phyloP scores from a whole-genome alignment of 805 yeast species.

The Zygoascus flipseniorum region DNA sequence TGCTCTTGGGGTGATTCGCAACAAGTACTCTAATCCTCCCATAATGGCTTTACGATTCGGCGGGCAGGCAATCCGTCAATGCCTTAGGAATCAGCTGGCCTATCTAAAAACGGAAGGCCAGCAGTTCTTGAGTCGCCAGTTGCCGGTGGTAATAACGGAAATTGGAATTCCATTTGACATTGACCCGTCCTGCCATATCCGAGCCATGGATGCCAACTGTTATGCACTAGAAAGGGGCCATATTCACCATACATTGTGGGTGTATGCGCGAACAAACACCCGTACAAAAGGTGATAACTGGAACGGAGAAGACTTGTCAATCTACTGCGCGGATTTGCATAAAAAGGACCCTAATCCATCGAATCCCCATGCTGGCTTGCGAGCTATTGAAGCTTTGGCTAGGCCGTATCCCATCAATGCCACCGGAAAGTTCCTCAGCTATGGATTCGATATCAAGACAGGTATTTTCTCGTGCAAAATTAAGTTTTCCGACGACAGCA shows the following conservation, averaged over 20 bases:
- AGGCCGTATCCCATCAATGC: constrained; percentile 59
- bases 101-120: constrained; percentile 57
- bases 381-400: constrained; percentile 59
- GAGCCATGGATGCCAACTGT: constrained; percentile 73
- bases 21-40: constrained; percentile 56
- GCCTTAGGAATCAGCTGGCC: constrained; percentile 54
- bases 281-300: constrained; percentile 84
- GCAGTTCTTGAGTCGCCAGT: constrained; percentile 44
- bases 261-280: constrained; percentile 59
- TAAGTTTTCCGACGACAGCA: neutral
- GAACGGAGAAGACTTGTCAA: constrained; percentile 88
- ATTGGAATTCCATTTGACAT: constrained; percentile 94
- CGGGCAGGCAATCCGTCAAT: constrained; percentile 61
- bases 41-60: constrained; percentile 62
- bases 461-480: constrained; percentile 10
- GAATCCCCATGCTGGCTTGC: constrained; percentile 12
- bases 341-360: constrained; percentile 1
- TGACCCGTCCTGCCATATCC: constrained; percentile 70
- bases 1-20: constrained; percentile 75
- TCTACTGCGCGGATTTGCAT: constrained; percentile 62
- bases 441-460: constrained; percentile 14
- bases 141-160: constrained; percentile 77
- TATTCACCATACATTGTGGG: constrained; percentile 75
- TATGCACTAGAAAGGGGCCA: constrained; percentile 67
- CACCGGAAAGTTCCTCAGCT: constrained; percentile 12